Base-by-base conservation (phyloP, 2,329 filamentous ascomycete species). In the Aspergillus fumigatiaffinis region DNA sequence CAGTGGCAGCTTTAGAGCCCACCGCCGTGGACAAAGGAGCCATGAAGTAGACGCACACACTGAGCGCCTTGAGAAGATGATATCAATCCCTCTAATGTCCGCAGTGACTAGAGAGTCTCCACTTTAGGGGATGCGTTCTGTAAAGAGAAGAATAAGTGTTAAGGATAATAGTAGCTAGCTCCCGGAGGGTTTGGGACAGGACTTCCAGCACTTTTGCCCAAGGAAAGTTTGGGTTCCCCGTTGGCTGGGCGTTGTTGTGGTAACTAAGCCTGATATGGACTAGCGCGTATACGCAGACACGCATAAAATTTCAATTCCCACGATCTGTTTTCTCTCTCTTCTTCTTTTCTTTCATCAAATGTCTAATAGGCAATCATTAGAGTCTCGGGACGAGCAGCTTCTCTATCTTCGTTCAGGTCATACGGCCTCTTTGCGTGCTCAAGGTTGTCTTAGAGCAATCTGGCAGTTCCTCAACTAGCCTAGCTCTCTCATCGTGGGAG, bases 341-440 rank as follows among this genome's bases (percentile, higher is more conserved):
- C 63, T 75, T 76, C 74, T 80, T 76, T 74, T 81, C 80, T 75
- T 76, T 76, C 73, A 70, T 71, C 74, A 76, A 78, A 82, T 82
- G 80, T 83, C 79, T 73, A 73, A 77, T 82, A 93, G 91, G 88
- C 89, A 88, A 86, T 90, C 90, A 90, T 93, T 97, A 97, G 94
- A 99, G 94, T 99, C 94, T 95, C 93, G 92, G 89, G 89, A 87
- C 86, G 90, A 86, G 89, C 86, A 66, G 21, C 60, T 72, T 74
- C 72, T 92, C 90, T 91, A 84, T 97, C 85, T 89, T 91, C 92
- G 87, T 90, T 91, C 90, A 95, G 91, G 85, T 88, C 84, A 87
- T 82, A 76, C 76, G 84, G 88, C 84, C 90, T 92, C 89, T 80
- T 80, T 81, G 90, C 92, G 93, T 91, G 94, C 94, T 99, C 92